phyloP scores from a whole-genome alignment of 202 grass and related monocot genomes.

The Saccharum hybrid region DNA sequence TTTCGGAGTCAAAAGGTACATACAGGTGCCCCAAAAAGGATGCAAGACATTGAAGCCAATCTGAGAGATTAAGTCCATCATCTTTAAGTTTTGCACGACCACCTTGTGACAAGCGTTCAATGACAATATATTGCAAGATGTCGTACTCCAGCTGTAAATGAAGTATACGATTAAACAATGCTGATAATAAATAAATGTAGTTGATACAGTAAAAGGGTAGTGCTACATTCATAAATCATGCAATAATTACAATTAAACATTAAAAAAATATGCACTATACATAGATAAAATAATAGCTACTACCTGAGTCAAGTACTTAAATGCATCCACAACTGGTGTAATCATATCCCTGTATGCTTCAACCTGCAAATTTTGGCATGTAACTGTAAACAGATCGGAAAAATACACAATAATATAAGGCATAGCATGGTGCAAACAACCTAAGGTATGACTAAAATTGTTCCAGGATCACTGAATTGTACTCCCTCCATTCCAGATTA shows the following conservation, averaged over 20 bases:
- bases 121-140: conserved; percentile 97
- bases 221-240: neutral
- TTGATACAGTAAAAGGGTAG: conserved; percentile 1
- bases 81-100: conserved; percentile 98
- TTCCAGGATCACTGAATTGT: conserved; percentile 5
- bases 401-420: neutral
- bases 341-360: conserved; percentile 99
- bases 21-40: conserved; percentile 99
- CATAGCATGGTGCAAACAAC: conserved; percentile 26
- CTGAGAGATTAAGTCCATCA: conserved; percentile 94
- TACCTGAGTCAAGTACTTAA: conserved; percentile 99
- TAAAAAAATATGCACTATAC: conserved; percentile 24
- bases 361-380: conserved; percentile 66
- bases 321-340: conserved; percentile 97
- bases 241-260: neutral
- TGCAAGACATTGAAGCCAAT: conserved; percentile 99
- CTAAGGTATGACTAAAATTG: neutral
- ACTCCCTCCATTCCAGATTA: neutral
- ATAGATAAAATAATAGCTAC: conserved; percentile 12
- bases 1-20: conserved; percentile 39
- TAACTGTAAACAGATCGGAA: conserved; percentile 5
- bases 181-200: conserved; percentile 27
- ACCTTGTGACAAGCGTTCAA: conserved; percentile 93
- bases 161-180: conserved; percentile 41
- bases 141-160: conserved; percentile 93